phyloP scores from a whole-genome alignment of 2,329 filamentous ascomycete species.

The Polychaeton citri region DNA sequence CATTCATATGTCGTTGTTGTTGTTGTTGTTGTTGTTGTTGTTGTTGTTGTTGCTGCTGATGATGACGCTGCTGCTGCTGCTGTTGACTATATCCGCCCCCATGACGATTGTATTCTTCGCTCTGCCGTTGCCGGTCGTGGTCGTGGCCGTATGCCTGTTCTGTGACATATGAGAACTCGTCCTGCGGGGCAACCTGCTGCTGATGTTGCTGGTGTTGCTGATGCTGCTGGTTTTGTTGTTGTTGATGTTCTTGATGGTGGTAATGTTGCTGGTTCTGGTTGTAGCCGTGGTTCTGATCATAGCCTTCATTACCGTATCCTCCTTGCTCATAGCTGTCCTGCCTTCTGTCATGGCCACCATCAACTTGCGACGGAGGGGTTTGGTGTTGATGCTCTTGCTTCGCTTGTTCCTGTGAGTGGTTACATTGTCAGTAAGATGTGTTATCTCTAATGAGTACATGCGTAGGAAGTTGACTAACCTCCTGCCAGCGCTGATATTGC shows the following conservation, averaged over 20 bases:
- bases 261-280: background rate
- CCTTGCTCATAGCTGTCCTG: background rate
- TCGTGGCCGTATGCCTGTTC: background rate
- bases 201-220: background rate
- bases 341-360: conserved; percentile 1
- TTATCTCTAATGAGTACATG: no score
- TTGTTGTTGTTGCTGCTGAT: background rate
- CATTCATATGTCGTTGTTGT: background rate
- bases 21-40: conserved; percentile 6
- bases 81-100: background rate
- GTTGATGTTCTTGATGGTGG: background rate
- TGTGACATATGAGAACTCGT: background rate
- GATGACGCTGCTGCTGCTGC: background rate
- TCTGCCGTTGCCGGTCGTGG: background rate
- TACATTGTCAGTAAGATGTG: conserved; percentile 2
- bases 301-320: conserved; percentile 5
- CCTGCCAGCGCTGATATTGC: conserved; percentile 24
- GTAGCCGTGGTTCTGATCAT: conserved; percentile 5
- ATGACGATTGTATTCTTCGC: background rate
- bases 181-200: background rate
- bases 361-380: conserved; percentile 7
- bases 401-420: conserved; percentile 19
- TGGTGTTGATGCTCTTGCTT: conserved; percentile 11
- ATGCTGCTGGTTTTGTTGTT: no score
- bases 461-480: conserved; percentile 22